Base-by-base conservation (phyloP, 768 basidiomycete species). In the Phlegmacium glaucopus region DNA sequence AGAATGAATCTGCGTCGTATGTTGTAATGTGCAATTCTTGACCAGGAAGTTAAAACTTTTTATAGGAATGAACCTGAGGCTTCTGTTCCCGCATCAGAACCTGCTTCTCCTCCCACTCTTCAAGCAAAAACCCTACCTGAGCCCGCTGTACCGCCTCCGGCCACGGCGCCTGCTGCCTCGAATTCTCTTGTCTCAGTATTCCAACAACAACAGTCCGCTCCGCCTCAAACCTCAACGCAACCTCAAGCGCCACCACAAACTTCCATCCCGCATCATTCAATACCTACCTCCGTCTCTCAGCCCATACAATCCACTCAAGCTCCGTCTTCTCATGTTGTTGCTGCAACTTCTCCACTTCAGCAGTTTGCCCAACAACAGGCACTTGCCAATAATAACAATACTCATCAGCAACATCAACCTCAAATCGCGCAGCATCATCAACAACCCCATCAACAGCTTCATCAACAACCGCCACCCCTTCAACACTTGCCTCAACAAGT, bases 1-100 rank as follows among this genome's bases (percentile, higher is more conserved):
- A 78, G n/a, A 63, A 81, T 27, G 83, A 83, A 34, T 50, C 72
- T 26, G 70, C 71, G 47, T 56, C 74, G 83, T 85, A 61, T 62
- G 81, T 72, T n/a, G 48, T 59, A 9, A 28, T 28, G 36, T 34
- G 52, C 39, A 18, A 25, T 48, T 47, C 9, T 16, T 22, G 17
- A 48, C 6, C 35, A 42, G 32, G 16, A 25, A 18, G 38, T 53
- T 18, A 47, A 51, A 25, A 52, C 50, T 34, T 53, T 44, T 3
- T 40, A 49, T 28, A 65, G 67, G 40, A 48, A 69, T n/a, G 67
- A 71, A 48, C 57, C 71, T 4, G 69, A 71, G 45, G 50, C 69
- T 9, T 59, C 68, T 15, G 50, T 65, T n/a, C 48, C 69, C 26
- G 62, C 70, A 40, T 53, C 68, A 28, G 68, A 71, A 36, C 64